Base-by-base conservation (phyloP, 768 basidiomycete species). In the Lactifluus echinatus region DNA sequence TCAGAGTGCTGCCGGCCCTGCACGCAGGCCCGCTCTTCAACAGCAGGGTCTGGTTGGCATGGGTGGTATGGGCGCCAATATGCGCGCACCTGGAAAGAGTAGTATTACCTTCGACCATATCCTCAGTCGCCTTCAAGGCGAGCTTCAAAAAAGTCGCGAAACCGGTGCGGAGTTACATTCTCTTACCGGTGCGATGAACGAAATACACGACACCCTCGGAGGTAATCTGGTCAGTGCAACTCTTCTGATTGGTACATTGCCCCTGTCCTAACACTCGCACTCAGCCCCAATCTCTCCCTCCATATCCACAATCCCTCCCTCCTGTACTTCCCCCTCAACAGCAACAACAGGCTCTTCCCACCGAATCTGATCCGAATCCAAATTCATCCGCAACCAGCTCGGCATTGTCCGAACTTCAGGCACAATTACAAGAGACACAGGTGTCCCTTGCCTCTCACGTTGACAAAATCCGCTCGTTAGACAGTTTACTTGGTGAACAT, bases 111-210 rank as follows among this genome's bases (percentile, higher is more conserved):
- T 98, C 67, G 94, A 97, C 65, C 89, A 93, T 64, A 92, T 97
- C 51, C 73, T 97, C 44, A 87, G 78, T 55, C 82, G 90, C 34
- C 75, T 98, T 2, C 94, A 97, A 68, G 84, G 85, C 61, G 94
- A 98, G 68, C 81, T 98, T n/a, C 87, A 89, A 72, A 96, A 95
- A 73, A 93, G 90, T 66, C 82, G 91, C 17, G 95, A 98, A 67
- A 96, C 94, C 0, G 90, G 91, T 14, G 77, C 84, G 0, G 94
- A 98, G 66, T 75, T 99, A 3, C 82, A 84, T 60, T 80, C 80
- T 0, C 73, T 97, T 31, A 85, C 81, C 15, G 79, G 79, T 12
- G 78, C 88, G 4, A 90, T 99, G 81, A 81, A 75, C 40, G 93
- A 96, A n/a, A 89, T 97, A 43, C 86, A 91, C 58, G 92, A 96